Conservation (phyloP, 176 grass and related monocot species). For the Oropetium thomaeum region DNA sequence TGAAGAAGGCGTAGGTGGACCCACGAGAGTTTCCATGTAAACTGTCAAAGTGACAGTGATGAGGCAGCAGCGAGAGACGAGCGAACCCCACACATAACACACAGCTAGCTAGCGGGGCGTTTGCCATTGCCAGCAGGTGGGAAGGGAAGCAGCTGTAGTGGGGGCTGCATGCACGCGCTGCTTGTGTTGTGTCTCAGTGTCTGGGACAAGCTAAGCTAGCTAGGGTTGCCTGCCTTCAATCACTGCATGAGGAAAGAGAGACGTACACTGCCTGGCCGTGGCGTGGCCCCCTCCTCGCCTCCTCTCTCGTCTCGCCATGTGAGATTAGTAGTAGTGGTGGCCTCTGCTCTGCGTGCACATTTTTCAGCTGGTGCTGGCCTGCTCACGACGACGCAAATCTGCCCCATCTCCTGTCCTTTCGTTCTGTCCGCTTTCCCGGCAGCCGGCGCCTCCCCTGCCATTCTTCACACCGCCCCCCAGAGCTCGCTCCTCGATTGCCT, state of each 20-base stretch:
- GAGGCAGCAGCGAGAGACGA: neutral
- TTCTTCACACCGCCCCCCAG: too few species aligned
- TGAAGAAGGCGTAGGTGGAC: neutral
- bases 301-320: neutral
- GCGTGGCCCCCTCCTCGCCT: neutral
- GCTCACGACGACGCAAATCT: slow-evolving; percentile 14
- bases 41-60: slow-evolving; percentile 8
- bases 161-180: neutral
- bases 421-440: slow-evolving; percentile 11
- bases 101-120: neutral
- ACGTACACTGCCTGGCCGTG: neutral
- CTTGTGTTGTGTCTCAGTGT: slow-evolving; percentile 8
- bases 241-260: neutral
- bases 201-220: neutral
- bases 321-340: too few species aligned
- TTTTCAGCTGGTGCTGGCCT: neutral
- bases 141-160: neutral
- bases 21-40: slow-evolving; percentile 19
- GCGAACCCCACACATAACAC: neutral
- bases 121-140: neutral
- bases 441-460: too few species aligned
- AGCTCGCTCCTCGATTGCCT: neutral
- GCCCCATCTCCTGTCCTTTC: slow-evolving; percentile 21
- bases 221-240: slow-evolving; percentile 10
- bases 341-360: neutral